Evolutionary conservation across 805 yeast species (phyloP), one percentile per base, ranked within the genome.

Genomic region (Ogataea degrootiae): DNA sequence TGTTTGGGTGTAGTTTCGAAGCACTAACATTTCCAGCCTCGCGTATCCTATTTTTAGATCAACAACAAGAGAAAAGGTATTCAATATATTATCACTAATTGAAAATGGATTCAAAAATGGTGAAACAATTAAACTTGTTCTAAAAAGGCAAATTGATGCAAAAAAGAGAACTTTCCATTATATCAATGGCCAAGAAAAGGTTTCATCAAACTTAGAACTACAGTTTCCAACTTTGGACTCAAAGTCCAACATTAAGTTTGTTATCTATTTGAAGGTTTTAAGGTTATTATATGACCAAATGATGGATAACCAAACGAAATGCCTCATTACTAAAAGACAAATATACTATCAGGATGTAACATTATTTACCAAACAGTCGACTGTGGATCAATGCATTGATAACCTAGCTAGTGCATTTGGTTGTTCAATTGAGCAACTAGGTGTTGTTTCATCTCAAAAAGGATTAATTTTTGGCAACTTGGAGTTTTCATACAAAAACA

Each of bases 321-420:
- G 7, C 12, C 45, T 46, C 17, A 67, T 75, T 1, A 72, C 87
- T 1, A 70, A 71, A 45, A 65, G 90, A 51, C 87, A 83, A 53
- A 48, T 83, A 0, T 83, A 69, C 63, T 83, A 83, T 60, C 70
- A 69, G 43, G 82, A 82, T 56, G 85, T 80, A 2, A 64, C 63
- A 16, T 55, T 82, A 17, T 84, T 80, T 59, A 51, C 59, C 17
- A 58, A 53, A 3, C 89, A 83, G 56, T 14, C 53, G 0, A 56
- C 51, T 4, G 76, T 79, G 1, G 73, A 75, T 44, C 46, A 58
- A 3, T 57, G 68, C 2, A 49, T 83, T 1, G 72, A 69, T 15
- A 54, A 58, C 17, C 48, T 82, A 1, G 63, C 73, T 5, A 41
- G 54, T 3, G 58, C 75, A 5, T 57, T 82, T 34, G 66, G 62